Evolutionary conservation across 2,329 filamentous ascomycete species (phyloP), one percentile per base, ranked within the genome.

Genomic region (Clonostachys rhizophaga): DNA sequence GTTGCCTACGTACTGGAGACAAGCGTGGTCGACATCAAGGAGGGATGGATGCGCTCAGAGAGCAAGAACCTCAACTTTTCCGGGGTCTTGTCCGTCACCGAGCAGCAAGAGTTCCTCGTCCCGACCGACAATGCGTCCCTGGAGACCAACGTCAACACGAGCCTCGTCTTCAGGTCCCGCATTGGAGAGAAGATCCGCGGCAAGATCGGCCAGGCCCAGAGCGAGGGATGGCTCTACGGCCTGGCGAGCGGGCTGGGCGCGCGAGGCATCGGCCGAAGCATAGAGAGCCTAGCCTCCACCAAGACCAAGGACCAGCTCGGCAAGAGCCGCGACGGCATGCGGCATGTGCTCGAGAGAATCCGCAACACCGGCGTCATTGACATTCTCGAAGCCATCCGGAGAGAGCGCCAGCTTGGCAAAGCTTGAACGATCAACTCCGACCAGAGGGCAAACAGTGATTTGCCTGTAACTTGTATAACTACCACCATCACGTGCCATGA

Each of bases 321-420:
- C 45, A 91, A 91, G 70, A 89, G 87, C 55, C 83, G 86, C 44
- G 86, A 91, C 62, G 89, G 89, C 43, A 92, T 94, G 89, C 83
- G 81, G 48, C 81, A 91, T 36, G 88, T 94, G 9, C 74, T 94
- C 18, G 86, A 91, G 65, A 75, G 88, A 43, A 68, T 83, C 45
- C 74, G 79, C 43, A 78, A 79, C 62, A 79, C 74, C 39, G 76
- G 78, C 33, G 72, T 81, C 48, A 76, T 81, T 47, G 75, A 76
- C 37, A 77, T 83, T 33, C 63, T 83, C 34, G 79, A 83, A 60
- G 71, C 77, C 44, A 67, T 78, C 53, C 71, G 78, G 40, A 60
- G 67, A 40, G 70, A 73, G 51, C 68, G 69, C 46, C 63, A 69
- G 40, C 57, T 57, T 46, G 24, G 24, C 9, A 30, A 30, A 30